Evolutionary conservation across 768 basidiomycete genomes (phyloP).

Genomic region (Psilocybe azurescens): DNA sequence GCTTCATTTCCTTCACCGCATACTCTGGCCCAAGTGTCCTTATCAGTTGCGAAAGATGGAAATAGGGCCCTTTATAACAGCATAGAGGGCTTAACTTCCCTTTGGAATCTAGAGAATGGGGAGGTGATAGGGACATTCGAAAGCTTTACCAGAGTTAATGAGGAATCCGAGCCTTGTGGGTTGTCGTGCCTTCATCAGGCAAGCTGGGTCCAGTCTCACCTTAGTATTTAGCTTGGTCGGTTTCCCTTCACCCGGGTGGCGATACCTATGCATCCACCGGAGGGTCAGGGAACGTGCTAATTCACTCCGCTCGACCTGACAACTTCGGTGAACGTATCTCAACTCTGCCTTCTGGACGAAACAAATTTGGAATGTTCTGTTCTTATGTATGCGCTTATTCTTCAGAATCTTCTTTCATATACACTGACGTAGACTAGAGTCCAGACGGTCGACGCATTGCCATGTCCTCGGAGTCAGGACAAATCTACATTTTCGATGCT

Average conservation of each 20-base stretch:
- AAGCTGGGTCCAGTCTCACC: constrained; percentile 8
- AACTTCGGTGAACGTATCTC: constrained; percentile 70
- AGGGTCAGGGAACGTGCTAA: constrained; percentile 69
- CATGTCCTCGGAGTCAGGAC: constrained; percentile 84
- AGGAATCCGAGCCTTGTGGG: constrained; percentile 74
- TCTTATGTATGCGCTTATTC: constrained; percentile 56
- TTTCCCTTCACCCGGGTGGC: constrained; percentile 79
- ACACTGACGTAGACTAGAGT: constrained; percentile 55
- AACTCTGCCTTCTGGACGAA: constrained; percentile 67
- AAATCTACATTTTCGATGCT: constrained; percentile 85
- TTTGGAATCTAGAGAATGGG: constrained; percentile 75
- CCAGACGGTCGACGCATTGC: constrained; percentile 87
- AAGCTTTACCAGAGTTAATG: constrained; percentile 67
- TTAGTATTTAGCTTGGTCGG: constrained; percentile 70
- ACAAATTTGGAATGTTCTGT: constrained; percentile 80
- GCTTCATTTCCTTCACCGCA: constrained; percentile 66
- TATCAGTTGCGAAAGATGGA: constrained; percentile 75
- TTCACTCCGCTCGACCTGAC: constrained; percentile 72
- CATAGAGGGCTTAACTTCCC: constrained; percentile 79
- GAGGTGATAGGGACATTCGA: constrained; percentile 69
- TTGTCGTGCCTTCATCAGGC: not conserved
- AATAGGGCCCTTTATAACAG: constrained; percentile 76
- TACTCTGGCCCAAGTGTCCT: constrained; percentile 83
- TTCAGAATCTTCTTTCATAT: constrained; percentile 1
- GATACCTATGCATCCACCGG: constrained; percentile 79